Evolutionary conservation across 2,329 filamentous ascomycete genomes (phyloP), one percentile per base, ranked within the genome.

Genomic region (Trichoderma sp.): DNA sequence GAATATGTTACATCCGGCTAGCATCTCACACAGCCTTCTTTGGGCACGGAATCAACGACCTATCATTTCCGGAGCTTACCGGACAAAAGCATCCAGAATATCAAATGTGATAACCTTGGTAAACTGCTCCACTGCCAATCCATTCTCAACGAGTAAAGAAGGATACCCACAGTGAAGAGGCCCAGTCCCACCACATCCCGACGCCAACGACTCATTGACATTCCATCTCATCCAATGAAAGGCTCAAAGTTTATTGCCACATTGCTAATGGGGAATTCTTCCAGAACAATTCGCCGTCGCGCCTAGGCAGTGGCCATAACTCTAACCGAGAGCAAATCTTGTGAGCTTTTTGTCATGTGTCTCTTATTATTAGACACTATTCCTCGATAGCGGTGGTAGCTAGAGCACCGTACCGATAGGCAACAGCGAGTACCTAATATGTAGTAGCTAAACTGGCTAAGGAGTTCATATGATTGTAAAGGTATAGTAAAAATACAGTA

Each of bases 31-130:
- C 55, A 31, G 27, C 40, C 49, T 27, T 35, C 11, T 14, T 5
- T 21, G 4, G 29, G 49, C 11, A 58, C 40, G 40, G 40, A 16
- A 58, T 59, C 40, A 21, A 14, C 1, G 14, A 59, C 19, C 10
- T 21, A 33, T 67, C 64, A 58, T 59, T 37, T 59, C 64, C 64
- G 64, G 64, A 59, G 55, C 64, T 52, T 67, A 52, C 64, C 64
- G 64, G 55, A n/a, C 55, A 24, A 43, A 43, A 37, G 58, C 16
- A 33, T 37, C 33, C 33, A 35, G 40, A 37, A 31, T 43, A 13
- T 43, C 40, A 43, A 59, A 59, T 40, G 40, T 56, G 55, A 43
- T n/a, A 43, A 6, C 31, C 47, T 52, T 24, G 55, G 37, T 19
- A 3, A 6, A 16, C 33, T 49, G 53, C 37, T 35, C 21, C 40